phyloP scores from a whole-genome alignment of 73 alveolate genomes.

The Stentor coeruleus region DNA sequence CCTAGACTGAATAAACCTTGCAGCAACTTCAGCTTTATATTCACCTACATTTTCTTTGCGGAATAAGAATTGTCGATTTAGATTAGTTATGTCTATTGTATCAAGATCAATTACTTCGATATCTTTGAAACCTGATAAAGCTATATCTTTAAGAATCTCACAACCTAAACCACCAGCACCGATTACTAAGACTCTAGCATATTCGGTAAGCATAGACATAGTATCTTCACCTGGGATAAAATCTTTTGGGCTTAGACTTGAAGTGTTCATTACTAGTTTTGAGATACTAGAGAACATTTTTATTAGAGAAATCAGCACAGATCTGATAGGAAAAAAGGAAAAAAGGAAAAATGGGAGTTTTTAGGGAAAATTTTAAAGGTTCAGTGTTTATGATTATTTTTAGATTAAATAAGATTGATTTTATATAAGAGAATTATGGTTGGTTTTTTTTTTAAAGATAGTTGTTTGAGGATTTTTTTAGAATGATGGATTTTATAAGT shows the following conservation, averaged over 20 bases:
- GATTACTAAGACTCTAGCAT: constrained; percentile 89
- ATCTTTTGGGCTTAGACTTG: constrained; percentile 70
- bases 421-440: no score
- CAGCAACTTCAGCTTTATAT: constrained; percentile 98
- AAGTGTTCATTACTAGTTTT: not conserved
- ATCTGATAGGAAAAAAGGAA: no score
- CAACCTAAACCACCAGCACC: constrained; percentile 99
- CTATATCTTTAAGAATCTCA: constrained; percentile 92
- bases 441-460: no score
- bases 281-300: not conserved
- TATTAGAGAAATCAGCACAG: not conserved
- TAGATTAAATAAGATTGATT: no score
- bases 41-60: constrained; percentile 96
- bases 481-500: not conserved
- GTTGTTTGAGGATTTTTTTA: not conserved
- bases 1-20: constrained; percentile 81
- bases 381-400: no score
- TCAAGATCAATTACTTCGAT: constrained; percentile 98
- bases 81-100: constrained; percentile 96
- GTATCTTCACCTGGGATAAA: constrained; percentile 76
- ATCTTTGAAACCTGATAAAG: constrained; percentile 71
- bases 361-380: no score
- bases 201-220: constrained; percentile 52
- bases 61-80: constrained; percentile 98
- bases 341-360: no score